phyloP scores from a whole-genome alignment of 2,329 filamentous ascomycete species.

The Mollisiaceae sp. region DNA sequence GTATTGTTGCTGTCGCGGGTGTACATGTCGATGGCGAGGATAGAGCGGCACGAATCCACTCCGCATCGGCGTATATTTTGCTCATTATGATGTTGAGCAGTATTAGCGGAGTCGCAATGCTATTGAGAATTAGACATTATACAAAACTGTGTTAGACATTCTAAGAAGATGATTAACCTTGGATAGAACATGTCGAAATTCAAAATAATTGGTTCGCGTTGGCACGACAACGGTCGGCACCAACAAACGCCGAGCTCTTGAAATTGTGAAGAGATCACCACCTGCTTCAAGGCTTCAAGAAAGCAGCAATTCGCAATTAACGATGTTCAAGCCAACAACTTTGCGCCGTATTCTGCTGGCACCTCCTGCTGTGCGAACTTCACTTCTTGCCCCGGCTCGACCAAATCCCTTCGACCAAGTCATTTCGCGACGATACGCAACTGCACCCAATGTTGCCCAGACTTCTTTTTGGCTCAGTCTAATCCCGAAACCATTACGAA shows the following conservation, averaged over 20 bases:
- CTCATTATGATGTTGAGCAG: slow-evolving; percentile 45
- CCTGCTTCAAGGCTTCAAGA: neutral
- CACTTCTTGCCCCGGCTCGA: slow-evolving; percentile 25
- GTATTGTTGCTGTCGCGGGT: slow-evolving; percentile 49
- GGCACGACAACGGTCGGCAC: neutral
- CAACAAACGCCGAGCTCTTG: neutral
- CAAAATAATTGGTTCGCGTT: neutral
- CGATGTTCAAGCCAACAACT: slow-evolving; percentile 23
- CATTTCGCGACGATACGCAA: slow-evolving; percentile 37
- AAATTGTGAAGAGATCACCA: neutral
- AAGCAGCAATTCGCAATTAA: slow-evolving; percentile 29
- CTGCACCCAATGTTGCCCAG: slow-evolving; percentile 45
- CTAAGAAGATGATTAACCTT: neutral
- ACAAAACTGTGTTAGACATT: slow-evolving; percentile 26
- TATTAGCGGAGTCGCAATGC: slow-evolving; percentile 26
- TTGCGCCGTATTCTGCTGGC: slow-evolving; percentile 35
- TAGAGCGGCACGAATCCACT: slow-evolving; percentile 54
- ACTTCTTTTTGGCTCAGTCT: slow-evolving; percentile 69
- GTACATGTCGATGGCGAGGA: slow-evolving; percentile 54
- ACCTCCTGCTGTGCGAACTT: slow-evolving; percentile 34
- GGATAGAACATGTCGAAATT: neutral
- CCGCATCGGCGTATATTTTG: slow-evolving; percentile 48
- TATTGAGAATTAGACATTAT: slow-evolving; percentile 44
- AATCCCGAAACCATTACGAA: slow-evolving; percentile 70
- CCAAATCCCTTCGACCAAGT: slow-evolving; percentile 16